Evolutionary conservation across 2,329 filamentous ascomycete species (phyloP).

Genomic region (Aureobasidium sp.): DNA sequence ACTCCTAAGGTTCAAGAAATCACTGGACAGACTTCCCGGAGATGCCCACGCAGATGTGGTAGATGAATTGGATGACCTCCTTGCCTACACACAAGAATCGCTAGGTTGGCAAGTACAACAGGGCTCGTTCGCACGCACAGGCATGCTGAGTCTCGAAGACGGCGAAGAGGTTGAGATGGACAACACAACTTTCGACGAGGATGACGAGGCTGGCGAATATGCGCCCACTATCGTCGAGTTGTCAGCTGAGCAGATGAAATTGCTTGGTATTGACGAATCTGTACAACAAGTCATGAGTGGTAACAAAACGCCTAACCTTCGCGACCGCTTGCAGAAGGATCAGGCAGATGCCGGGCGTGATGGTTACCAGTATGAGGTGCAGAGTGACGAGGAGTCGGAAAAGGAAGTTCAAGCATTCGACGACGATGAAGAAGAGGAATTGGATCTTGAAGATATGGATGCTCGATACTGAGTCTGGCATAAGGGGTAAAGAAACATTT

Average conservation of each 20-base stretch:
- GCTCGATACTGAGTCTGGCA: slow-evolving; percentile 6
- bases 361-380: neutral
- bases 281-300: slow-evolving; percentile 11
- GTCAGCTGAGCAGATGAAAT: slow-evolving; percentile 33
- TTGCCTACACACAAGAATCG: slow-evolving; percentile 44
- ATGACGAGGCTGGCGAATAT: slow-evolving; percentile 57
- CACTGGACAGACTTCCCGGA: slow-evolving; percentile 39
- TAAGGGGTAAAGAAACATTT: no score
- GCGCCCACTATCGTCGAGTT: slow-evolving; percentile 52
- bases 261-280: slow-evolving; percentile 24
- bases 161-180: slow-evolving; percentile 55
- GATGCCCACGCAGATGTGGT: slow-evolving; percentile 37
- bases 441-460: slow-evolving; percentile 14
- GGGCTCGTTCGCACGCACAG: slow-evolving; percentile 41
- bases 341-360: slow-evolving; percentile 9
- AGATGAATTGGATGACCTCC: slow-evolving; percentile 45
- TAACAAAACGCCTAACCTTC: slow-evolving; percentile 9
- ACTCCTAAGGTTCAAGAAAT: slow-evolving; percentile 43
- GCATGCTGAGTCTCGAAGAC: slow-evolving; percentile 53
- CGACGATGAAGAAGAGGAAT: slow-evolving; percentile 17
- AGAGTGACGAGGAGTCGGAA: slow-evolving; percentile 6
- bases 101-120: slow-evolving; percentile 51
- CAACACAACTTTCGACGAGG: slow-evolving; percentile 39
- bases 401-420: neutral
- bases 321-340: slow-evolving; percentile 16